A percentile compares a stretch with the other conserved stretches of the same genome.
phyloP scores from a whole-genome alignment of 441 rosid genomes.

The Populus trichocarpa region DNA sequence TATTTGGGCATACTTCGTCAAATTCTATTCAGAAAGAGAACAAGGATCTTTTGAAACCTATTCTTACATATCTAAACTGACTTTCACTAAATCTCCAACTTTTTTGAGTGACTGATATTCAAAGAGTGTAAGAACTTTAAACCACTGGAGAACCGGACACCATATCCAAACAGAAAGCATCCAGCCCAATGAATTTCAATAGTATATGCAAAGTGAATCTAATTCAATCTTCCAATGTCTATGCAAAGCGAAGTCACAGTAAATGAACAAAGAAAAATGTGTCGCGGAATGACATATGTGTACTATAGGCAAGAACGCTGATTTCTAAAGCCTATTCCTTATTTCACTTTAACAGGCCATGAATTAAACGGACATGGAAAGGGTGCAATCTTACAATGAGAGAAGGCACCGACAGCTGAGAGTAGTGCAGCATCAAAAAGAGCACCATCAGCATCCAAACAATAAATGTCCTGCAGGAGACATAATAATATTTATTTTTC shows the following conservation, averaged over 20 bases:
- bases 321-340: not conserved
- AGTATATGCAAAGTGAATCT: not conserved
- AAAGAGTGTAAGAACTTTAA: not conserved
- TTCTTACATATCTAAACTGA: not conserved
- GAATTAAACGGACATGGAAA: not conserved
- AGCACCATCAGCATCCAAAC: conserved; percentile 94
- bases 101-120: not conserved
- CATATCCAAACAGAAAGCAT: not conserved
- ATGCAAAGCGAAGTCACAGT: not conserved
- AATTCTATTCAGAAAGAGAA: not conserved
- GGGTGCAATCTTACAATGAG: conserved; percentile 51
- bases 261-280: not conserved
- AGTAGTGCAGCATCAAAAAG: conserved; percentile 93
- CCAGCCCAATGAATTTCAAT: not conserved
- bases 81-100: not conserved
- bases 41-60: not conserved
- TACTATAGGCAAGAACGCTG: conserved; percentile 3
- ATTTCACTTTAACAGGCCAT: not conserved
- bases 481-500: conserved; percentile 1
- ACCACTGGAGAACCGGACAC: not conserved
- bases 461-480: conserved; percentile 70
- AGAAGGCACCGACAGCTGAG: conserved; percentile 80
- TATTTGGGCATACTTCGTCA: not conserved
- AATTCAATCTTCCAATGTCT: not conserved
- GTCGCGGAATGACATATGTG: not conserved